phyloP scores from a whole-genome alignment of 78 protist genomes.

The Goniomonas avonlea region DNA sequence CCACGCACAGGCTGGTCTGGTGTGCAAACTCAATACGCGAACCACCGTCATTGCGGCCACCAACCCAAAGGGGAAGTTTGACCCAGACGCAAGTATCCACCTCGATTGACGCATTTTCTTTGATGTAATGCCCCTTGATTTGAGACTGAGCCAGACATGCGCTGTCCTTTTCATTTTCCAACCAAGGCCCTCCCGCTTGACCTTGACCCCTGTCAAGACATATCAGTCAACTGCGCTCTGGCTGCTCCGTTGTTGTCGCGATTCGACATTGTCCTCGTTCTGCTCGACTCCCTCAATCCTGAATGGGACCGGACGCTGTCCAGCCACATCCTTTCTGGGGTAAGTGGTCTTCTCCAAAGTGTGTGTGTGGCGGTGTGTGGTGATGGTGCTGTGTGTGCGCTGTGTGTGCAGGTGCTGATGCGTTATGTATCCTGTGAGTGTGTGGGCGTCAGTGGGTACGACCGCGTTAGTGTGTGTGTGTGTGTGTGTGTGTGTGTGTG shows the following conservation, averaged over 20 bases:
- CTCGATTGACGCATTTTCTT: too few species aligned
- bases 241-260: slow-evolving; percentile 85
- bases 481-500: too few species aligned
- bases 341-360: not conserved
- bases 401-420: too few species aligned
- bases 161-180: too few species aligned
- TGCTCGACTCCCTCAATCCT: slow-evolving; percentile 51
- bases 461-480: too few species aligned
- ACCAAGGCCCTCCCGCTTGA: too few species aligned
- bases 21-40: slow-evolving; percentile 81
- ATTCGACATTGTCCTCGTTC: slow-evolving; percentile 83
- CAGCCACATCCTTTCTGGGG: not conserved
- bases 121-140: too few species aligned
- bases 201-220: too few species aligned
- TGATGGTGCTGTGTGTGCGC: not conserved
- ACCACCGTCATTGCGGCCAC: slow-evolving; percentile 78
- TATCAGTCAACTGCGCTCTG: slow-evolving; percentile 1
- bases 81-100: not conserved
- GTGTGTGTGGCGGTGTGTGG: not conserved
- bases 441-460: too few species aligned
- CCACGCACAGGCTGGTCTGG: slow-evolving; percentile 90
- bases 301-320: slow-evolving; percentile 1
- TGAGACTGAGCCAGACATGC: too few species aligned
- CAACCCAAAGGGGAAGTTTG: slow-evolving; percentile 71
- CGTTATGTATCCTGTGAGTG: too few species aligned